Percentiles rank a stretch among this genome's conserved stretches.
Conservation (phyloP, 2,329 filamentous ascomycete genomes). For the Alternaria triticimaculans region DNA sequence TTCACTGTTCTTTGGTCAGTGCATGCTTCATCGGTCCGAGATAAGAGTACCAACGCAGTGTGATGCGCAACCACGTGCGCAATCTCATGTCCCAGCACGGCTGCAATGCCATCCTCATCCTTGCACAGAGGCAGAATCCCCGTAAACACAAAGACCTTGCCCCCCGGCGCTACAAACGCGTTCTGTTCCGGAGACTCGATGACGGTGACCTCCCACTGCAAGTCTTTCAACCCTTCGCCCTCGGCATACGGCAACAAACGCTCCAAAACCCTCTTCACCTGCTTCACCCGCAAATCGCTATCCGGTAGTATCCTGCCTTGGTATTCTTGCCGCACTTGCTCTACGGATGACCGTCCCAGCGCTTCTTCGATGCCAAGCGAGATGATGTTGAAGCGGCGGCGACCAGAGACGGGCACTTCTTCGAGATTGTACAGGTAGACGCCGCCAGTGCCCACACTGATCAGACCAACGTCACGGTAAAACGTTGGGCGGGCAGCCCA, state of each 20-base stretch:
- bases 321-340: conserved; percentile 63
- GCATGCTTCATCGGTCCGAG: background rate
- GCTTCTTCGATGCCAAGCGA: conserved; percentile 61
- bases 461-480: conserved; percentile 53
- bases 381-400: conserved; percentile 75
- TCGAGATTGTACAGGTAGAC: conserved; percentile 76
- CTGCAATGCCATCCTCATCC: conserved; percentile 73
- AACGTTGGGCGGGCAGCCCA: conserved; percentile 56
- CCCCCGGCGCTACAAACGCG: conserved; percentile 78
- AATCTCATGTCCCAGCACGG: conserved; percentile 81
- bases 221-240: conserved; percentile 48
- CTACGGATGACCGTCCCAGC: conserved; percentile 62
- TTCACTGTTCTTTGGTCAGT: conserved; percentile 55
- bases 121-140: conserved; percentile 73
- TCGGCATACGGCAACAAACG: conserved; percentile 72
- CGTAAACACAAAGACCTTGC: conserved; percentile 80
- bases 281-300: conserved; percentile 62
- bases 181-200: conserved; percentile 74
- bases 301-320: conserved; percentile 64
- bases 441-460: conserved; percentile 53
- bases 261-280: conserved; percentile 69
- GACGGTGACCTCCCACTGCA: conserved; percentile 73
- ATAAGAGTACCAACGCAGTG: conserved; percentile 32
- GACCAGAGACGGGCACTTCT: conserved; percentile 73
- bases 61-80: conserved; percentile 67